Evolutionary conservation across 768 basidiomycete genomes (phyloP).

Genomic region (Collybiopsis luxurians): DNA sequence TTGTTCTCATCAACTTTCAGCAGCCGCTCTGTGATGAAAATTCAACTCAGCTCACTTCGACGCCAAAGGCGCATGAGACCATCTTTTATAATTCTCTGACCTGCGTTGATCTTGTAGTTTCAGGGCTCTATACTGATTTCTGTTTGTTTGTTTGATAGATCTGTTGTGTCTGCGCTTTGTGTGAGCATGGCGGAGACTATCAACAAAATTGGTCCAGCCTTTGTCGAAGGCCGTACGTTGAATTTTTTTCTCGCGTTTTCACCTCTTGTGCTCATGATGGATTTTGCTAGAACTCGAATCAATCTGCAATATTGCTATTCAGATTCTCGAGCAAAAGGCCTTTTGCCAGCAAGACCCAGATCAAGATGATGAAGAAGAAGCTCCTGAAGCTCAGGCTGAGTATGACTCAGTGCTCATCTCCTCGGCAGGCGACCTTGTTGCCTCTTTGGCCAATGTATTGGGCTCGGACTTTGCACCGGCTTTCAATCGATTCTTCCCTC

Average conservation of each 20-base stretch:
- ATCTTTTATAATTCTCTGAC: constrained; percentile 21
- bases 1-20: constrained; percentile 9
- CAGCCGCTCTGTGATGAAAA: constrained; percentile 43
- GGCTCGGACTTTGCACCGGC: constrained; percentile 80
- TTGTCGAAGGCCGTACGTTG: constrained; percentile 73
- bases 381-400: constrained; percentile 88
- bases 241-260: not conserved
- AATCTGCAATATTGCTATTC: constrained; percentile 77
- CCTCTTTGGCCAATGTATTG: constrained; percentile 81
- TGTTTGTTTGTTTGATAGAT: constrained; percentile 43
- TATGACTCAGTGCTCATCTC: constrained; percentile 95
- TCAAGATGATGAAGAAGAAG: constrained; percentile 83
- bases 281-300: constrained; percentile 61
- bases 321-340: constrained; percentile 91
- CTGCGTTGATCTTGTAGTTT: not conserved
- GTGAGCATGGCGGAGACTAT: constrained; percentile 88
- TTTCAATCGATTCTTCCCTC: constrained; percentile 84
- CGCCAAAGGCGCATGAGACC: constrained; percentile 59
- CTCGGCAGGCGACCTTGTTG: constrained; percentile 91
- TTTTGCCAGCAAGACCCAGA: constrained; percentile 97
- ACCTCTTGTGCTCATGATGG: constrained; percentile 4
- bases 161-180: constrained; percentile 86
- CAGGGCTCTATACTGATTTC: constrained; percentile 16
- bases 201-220: constrained; percentile 86
- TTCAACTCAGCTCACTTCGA: constrained; percentile 82